Percentiles rank a stretch among this genome's conserved stretches.
Conservation (phyloP, 331 rosid genomes). For the Erythrophleum ivorense region DNA sequence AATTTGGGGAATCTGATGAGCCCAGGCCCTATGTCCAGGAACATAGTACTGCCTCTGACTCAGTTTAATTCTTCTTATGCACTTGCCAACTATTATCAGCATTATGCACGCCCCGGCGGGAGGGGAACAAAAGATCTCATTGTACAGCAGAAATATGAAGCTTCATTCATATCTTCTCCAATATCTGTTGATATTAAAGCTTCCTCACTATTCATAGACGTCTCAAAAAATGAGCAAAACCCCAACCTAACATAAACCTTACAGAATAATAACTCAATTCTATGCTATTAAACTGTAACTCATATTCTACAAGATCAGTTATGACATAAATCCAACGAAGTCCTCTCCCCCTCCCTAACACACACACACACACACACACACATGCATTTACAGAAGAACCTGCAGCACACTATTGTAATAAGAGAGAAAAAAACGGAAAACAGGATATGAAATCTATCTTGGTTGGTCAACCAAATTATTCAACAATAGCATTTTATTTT, state of each 20-base stretch:
- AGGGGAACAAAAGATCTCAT: slow-evolving; percentile 15
- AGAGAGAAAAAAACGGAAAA: neutral
- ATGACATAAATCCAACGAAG: neutral
- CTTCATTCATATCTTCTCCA: slow-evolving; percentile 8
- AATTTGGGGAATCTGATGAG: neutral
- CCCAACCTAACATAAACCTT: slow-evolving; percentile 4
- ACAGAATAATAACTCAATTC: neutral
- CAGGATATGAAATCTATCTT: neutral
- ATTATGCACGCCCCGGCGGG: neutral
- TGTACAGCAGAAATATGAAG: slow-evolving; percentile 19
- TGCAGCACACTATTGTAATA: neutral
- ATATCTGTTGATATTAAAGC: slow-evolving; percentile 1
- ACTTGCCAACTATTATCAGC: neutral
- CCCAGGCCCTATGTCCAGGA: slow-evolving; percentile 9
- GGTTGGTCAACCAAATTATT: slow-evolving; percentile 34
- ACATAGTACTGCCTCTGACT: neutral
- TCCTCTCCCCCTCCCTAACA: neutral
- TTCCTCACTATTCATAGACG: slow-evolving; percentile 1
- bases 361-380: too few relatives aligned
- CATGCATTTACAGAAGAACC: neutral
- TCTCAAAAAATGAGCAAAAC: slow-evolving; percentile 22
- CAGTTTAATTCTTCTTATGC: neutral
- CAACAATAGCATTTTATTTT: neutral
- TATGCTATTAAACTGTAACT: slow-evolving; percentile 20
- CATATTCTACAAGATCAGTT: slow-evolving; percentile 32